phyloP scores from a whole-genome alignment of 2,329 filamentous ascomycete species.

The Venturia asperata region DNA sequence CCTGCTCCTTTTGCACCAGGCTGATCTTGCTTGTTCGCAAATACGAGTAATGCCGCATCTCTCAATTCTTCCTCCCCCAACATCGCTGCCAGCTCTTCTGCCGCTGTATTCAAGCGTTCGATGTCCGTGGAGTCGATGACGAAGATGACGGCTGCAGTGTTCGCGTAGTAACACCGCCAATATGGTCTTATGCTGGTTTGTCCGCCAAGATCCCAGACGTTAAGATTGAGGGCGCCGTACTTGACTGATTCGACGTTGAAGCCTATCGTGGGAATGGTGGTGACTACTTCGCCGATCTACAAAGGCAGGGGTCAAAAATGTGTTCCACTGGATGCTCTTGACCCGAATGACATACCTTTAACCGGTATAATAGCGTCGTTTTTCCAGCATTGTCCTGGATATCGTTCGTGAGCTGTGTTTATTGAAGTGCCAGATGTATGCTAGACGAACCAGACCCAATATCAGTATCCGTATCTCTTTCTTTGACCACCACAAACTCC shows the following conservation, averaged over 20 bases:
- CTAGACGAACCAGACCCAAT: conserved; percentile 68
- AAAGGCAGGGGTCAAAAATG: background rate
- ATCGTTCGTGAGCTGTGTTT: conserved; percentile 14
- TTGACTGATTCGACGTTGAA: conserved; percentile 99
- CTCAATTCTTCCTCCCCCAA: conserved; percentile 93
- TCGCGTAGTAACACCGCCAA: conserved; percentile 99
- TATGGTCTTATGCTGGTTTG: conserved; percentile 99
- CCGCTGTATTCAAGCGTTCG: conserved; percentile 83
- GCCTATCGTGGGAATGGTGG: conserved; percentile 96
- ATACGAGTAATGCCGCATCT: conserved; percentile 86
- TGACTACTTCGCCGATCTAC: conserved; percentile 96
- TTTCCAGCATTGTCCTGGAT: conserved; percentile 93
- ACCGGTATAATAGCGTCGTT: conserved; percentile 89
- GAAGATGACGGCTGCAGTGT: conserved; percentile 97
- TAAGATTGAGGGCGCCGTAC: conserved; percentile 97
- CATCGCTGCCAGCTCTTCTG: conserved; percentile 91
- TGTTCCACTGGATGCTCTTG: background rate
- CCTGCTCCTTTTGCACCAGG: conserved; percentile 93
- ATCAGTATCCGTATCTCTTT: conserved; percentile 98
- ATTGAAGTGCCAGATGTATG: background rate
- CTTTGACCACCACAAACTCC: conserved; percentile 71
- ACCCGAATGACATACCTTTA: conserved; percentile 62
- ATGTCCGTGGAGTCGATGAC: conserved; percentile 98
- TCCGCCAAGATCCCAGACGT: conserved; percentile 96
- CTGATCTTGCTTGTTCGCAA: conserved; percentile 99